Base-by-base conservation (phyloP, 2,329 filamentous ascomycete species). In the Neofusicoccum kwambonambiense region DNA sequence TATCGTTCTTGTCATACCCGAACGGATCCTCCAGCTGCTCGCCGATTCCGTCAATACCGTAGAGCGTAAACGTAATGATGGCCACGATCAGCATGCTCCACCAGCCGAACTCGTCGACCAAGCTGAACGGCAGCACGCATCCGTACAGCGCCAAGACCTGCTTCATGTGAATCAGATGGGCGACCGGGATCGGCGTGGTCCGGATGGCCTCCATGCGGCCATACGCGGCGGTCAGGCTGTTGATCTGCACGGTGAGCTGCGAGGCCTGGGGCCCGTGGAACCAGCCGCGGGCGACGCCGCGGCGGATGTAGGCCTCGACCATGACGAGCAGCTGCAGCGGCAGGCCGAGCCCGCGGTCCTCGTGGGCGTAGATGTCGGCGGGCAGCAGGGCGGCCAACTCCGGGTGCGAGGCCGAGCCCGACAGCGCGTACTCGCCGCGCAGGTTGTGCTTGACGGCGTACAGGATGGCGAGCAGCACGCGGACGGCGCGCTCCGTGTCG, bases 21-120 rank as follows among this genome's bases (percentile, higher is more conserved):
- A 89, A 89, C 1, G 87, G 87, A 71, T 89, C 87, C 71, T 89
- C 87, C 1, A 89, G 77, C 73, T 88, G 86, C 3, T 81, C 82
- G 11, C 86, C 87, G 63, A 89, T 89, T 1, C 85, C 86, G 66
- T 87, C 85, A 31, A 87, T 87, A 0, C 86, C 86, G 66, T 89
- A 89, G 1, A 89, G 76, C 0, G 87, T 89, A 69, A 89, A 89
- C 3, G 83, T 82, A 4, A 89, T 82, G 12, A 89, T 80, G 1
- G 81, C 82, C 0, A 87, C 84, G 34, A 89, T 82, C 1, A 84
- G 81, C 1, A 89, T 78, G 0, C 83, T 80, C 83, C 84, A 89
- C 86, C 86, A 89, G 4, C 82, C 82, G 77, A 88, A 86, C 60
- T 88, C 84, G 51, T 84, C 82, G 0, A 87, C 86, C 75, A 88